These are phyloP conservation scores for Dictyostelium firmibasis DNA, from an alignment of 78 protist genomes.

Conservation along the genomic window DNA sequence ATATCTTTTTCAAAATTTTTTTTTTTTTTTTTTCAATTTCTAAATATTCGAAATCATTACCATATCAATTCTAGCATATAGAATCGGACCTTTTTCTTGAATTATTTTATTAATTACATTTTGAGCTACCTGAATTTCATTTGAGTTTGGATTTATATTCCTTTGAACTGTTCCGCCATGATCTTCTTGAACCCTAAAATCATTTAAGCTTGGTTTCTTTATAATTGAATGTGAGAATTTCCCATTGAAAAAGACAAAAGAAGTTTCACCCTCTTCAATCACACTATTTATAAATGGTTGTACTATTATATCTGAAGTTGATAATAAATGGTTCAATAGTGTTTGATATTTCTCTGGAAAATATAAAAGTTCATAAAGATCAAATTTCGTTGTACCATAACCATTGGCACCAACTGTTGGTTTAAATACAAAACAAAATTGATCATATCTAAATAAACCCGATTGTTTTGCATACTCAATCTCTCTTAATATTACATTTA, in stretches of 20 bases:
- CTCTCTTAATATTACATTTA: background rate
- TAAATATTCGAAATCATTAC: background rate
- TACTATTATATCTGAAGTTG: background rate
- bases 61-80: constrained; percentile 73
- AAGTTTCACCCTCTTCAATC: constrained; percentile 36
- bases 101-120: constrained; percentile 21
- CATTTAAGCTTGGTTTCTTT: constrained; percentile 28
- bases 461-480: constrained; percentile 8
- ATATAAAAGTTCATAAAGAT: background rate
- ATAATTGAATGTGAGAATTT: constrained; percentile 59
- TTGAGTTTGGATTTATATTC: background rate
- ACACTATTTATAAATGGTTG: constrained; percentile 49
- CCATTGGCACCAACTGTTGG: constrained; percentile 64
- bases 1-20: background rate
- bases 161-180: constrained; percentile 40
- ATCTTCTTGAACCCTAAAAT: constrained; percentile 67
- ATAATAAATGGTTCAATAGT: background rate
- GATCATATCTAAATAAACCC: background rate
- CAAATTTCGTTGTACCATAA: constrained; percentile 51
- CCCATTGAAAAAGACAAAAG: constrained; percentile 44
- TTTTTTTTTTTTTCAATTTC: background rate
- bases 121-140: constrained; percentile 38
- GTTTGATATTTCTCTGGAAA: background rate
- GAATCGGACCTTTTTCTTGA: background rate
- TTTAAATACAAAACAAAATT: constrained; percentile 20